These are phyloP conservation scores for Telopea speciosissima DNA, from an alignment of 177 flowering plant species.

Conservation along the genomic window DNA sequence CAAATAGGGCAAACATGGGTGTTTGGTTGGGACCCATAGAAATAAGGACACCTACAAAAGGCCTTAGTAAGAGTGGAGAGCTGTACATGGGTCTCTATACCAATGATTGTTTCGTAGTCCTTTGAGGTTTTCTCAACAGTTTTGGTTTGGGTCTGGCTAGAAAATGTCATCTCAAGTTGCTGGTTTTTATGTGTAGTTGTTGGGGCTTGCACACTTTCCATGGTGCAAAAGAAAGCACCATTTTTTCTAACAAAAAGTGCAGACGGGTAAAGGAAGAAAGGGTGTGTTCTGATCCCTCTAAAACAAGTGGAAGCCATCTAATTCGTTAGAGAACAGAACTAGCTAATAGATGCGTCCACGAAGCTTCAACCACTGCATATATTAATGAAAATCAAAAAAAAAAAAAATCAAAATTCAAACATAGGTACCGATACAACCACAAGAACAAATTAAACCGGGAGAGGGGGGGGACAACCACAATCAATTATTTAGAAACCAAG, in stretches of 20 bases:
- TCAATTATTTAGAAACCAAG: background rate
- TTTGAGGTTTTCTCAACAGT: conserved; percentile 29
- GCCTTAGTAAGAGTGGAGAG: conserved; percentile 80
- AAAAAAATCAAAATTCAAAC: background rate
- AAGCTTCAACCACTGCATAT: conserved; percentile 9
- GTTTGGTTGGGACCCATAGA: conserved; percentile 80
- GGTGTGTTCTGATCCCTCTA: conserved; percentile 40
- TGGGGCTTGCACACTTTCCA: conserved; percentile 31
- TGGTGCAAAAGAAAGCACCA: conserved; percentile 38
- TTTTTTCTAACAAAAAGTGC: conserved; percentile 32
- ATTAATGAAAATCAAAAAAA: background rate
- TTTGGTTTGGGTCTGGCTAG: conserved; percentile 19
- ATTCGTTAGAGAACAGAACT: background rate
- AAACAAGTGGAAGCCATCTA: conserved; percentile 55
- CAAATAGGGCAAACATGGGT: conserved; percentile 76
- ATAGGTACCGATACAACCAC: too few relatives aligned
- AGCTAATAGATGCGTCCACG: background rate
- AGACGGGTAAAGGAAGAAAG: conserved; percentile 32
- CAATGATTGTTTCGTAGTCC: conserved; percentile 78
- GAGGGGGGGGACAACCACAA: too few relatives aligned
- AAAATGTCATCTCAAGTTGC: conserved; percentile 18
- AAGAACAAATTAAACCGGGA: too few relatives aligned
- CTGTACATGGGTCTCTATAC: conserved; percentile 95
- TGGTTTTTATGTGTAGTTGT: conserved; percentile 37
- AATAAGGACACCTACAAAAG: conserved; percentile 73